Evolutionary conservation across 1,139 yeast species (phyloP).

Genomic region (Entelexis sorbosivorans): DNA sequence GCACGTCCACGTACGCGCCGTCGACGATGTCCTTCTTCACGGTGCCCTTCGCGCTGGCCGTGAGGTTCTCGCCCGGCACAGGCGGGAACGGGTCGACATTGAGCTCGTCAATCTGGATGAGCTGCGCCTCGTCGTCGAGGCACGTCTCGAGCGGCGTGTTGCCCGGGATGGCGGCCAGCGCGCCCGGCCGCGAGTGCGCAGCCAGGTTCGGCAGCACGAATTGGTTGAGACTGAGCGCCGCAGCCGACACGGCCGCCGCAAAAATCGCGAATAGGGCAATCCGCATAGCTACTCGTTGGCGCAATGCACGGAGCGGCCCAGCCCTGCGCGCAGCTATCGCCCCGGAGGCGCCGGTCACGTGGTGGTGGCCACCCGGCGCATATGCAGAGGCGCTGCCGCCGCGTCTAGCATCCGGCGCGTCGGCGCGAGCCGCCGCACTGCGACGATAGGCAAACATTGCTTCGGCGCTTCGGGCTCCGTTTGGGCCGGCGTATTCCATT

Average conservation of each 20-base stretch:
- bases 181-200: background rate
- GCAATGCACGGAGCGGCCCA: background rate
- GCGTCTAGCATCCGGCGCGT: background rate
- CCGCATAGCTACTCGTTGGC: background rate
- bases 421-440: background rate
- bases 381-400: too few species aligned
- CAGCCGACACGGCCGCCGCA: background rate
- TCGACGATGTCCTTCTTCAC: slow-evolving; percentile 48
- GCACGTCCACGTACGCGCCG: slow-evolving; percentile 90
- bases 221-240: background rate
- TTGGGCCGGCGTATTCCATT: background rate
- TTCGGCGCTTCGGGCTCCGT: too few species aligned
- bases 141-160: slow-evolving; percentile 75
- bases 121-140: slow-evolving; percentile 52
- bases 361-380: background rate
- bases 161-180: slow-evolving; percentile 52
- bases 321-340: background rate
- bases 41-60: slow-evolving; percentile 62
- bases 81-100: slow-evolving; percentile 80
- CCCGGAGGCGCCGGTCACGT: background rate
- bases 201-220: background rate
- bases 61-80: slow-evolving; percentile 61
- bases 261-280: background rate
- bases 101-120: slow-evolving; percentile 50
- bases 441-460: background rate